phyloP scores from a whole-genome alignment of 164 flowering plant genomes.

The Dillenia turbinata region DNA sequence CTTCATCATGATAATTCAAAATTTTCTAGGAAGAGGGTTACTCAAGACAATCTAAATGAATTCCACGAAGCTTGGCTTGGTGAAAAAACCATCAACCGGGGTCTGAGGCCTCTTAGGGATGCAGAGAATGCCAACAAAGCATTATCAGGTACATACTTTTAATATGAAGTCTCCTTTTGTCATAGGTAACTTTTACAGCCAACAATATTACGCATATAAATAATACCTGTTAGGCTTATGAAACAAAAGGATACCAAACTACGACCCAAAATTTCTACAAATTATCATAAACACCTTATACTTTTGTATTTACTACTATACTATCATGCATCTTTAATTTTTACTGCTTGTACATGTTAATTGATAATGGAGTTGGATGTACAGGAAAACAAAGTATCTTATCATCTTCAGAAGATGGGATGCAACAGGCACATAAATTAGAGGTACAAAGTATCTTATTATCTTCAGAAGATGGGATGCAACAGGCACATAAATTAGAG shows the following conservation, averaged over 20 bases:
- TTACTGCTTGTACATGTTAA: background rate
- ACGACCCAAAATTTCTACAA: background rate
- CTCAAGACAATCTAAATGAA: background rate
- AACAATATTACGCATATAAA: background rate
- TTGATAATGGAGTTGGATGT: slow-evolving; percentile 12
- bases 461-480: slow-evolving; percentile 20
- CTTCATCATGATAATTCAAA: background rate
- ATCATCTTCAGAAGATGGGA: slow-evolving; percentile 17
- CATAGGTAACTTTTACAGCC: too few species aligned
- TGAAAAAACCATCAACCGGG: too few species aligned
- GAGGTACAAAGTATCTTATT: slow-evolving; percentile 24
- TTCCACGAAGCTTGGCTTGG: too few species aligned
- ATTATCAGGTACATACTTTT: too few species aligned
- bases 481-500: slow-evolving; percentile 19
- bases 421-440: slow-evolving; percentile 19
- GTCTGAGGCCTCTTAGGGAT: too few species aligned
- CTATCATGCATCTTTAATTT: background rate
- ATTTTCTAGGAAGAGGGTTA: background rate
- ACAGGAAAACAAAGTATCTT: slow-evolving; percentile 23
- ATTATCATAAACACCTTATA: background rate
- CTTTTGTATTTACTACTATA: background rate
- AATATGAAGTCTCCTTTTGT: too few species aligned
- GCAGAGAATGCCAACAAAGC: too few species aligned
- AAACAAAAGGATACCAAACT: slow-evolving; percentile 1
- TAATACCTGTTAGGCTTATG: background rate